Evolutionary conservation across 192 early-diverging fungal species (phyloP).

Genomic region (Funneliformis mosseae): DNA sequence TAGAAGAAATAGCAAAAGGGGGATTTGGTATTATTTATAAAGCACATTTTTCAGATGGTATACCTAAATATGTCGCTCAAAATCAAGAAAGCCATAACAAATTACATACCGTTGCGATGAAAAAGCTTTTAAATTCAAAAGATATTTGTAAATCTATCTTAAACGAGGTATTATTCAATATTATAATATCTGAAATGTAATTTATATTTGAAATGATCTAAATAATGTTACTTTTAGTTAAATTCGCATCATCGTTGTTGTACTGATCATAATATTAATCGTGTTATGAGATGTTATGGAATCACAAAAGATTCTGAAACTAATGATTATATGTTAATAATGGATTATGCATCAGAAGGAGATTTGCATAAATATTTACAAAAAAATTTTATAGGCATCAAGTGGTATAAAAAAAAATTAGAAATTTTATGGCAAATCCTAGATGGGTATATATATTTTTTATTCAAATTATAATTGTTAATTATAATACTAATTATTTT

Average conservation of each 20-base stretch:
- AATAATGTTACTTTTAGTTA: background rate
- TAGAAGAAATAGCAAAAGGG: background rate
- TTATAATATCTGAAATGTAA: no score
- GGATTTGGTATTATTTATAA: background rate
- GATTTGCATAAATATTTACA: constrained; percentile 14
- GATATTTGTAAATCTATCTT: background rate
- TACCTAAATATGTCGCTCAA: no score
- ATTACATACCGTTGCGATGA: background rate
- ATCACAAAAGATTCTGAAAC: background rate
- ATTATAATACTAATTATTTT: no score
- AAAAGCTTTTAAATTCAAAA: background rate
- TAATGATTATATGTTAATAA: background rate
- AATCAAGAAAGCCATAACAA: no score
- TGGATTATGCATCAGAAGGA: background rate
- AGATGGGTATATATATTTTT: background rate
- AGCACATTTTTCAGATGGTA: background rate
- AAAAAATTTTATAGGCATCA: background rate
- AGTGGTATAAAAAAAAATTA: constrained; percentile 7
- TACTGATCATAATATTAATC: background rate
- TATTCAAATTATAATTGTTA: no score
- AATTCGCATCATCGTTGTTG: background rate
- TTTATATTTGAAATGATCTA: background rate
- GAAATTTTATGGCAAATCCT: background rate
- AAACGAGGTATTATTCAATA: background rate
- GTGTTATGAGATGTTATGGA: background rate